Base-by-base conservation (phyloP, 345 rosid species). In the Raphanus sativus region DNA sequence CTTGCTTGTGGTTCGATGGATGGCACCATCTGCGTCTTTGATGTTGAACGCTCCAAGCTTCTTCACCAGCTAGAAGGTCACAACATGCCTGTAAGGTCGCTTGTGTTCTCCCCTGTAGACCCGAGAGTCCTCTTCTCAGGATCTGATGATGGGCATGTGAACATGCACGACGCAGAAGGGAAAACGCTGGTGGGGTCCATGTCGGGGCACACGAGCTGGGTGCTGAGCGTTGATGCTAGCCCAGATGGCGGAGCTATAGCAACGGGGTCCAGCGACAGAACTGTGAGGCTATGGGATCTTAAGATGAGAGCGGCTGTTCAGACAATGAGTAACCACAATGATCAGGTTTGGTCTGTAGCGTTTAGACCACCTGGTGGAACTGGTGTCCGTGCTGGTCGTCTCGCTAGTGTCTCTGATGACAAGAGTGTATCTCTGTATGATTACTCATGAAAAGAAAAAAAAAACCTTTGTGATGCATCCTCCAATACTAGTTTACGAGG, bases 151-250 rank as follows among this genome's bases (percentile, higher is more conserved):
- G 85, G 87, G 28, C 97, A 92, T 62, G 89, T 95, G 62, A 91
- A 91, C 83, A 89, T 95, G 86, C 89, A 95, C 10, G 99, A 95
- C 75, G 86, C 91, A 1, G 97, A 91, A 81, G 97, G 98, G 33
- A 92, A 91, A 75, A 86, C 85, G 12, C 70, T 91, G 66, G 59
- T 86, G 0, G 88, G 90, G 30, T 91, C 97, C 59, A 87, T 93
- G 97, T 91, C 98, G 0, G 98, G 97, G 24, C 98, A 95, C 79
- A 82, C 91, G 5, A 85, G 97, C 77, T 92, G 98, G 98, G 99
- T 95, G 60, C 77, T 93, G 83, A 92, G 96, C 12, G 91, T 95
- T 15, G 98, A 93, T 75, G 92, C 91, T 21, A 90, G 96, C 84
- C 98, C 98, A 1, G 97, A 95, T 61, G 98, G 97, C 30, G 86